Evolutionary conservation across 2,329 filamentous ascomycete genomes (phyloP), one percentile per base, ranked within the genome.

Genomic region (Colletotrichum gloeosporioides): DNA sequence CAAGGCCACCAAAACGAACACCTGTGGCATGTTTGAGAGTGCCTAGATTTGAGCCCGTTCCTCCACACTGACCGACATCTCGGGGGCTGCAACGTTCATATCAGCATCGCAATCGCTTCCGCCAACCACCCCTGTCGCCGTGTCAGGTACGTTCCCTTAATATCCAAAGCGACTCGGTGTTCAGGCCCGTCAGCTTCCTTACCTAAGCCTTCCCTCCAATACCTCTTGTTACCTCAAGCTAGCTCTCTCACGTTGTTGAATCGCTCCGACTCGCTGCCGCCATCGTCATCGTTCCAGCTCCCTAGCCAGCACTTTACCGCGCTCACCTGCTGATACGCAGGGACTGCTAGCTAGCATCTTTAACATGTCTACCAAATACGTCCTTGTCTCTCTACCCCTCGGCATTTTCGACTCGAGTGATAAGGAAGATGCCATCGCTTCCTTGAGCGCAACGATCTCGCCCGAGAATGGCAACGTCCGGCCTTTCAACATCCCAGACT

Each of bases 371-470:
- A 84, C 86, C 80, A 96, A 92, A 82, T 99, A 98, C 89, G 92
- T 96, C 81, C 91, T 99, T 82, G 90, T 99, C 80, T 99, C 97
- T 78, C 91, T 99, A 78, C 97, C 97, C 76, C 93, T 95, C 79
- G 95, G 95, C 75, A 96, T 96, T 84, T 94, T 96, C 82, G 94
- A 95, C 80, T 94, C 95, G 67, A 91, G 92, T 86, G 92, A 96
- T 86, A 90, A 90, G 82, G 94, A 96, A 79, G 95, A 98, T 85
- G 95, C 96, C 79, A 89, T 98, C 79, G 91, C 92, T 64, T 91
- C 95, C 62, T 87, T 99, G 77, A 92, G 93, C 80, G 88, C 93
- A 72, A 95, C 93, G 57, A 90, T 98, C 71, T 89, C 92, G 66
- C 87, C 91, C 73, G 95, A 98, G 81, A 93, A 95, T 84, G 95